Base-by-base conservation (phyloP, 1,139 yeast genomes). In the Wickerhamomyces sp. region DNA sequence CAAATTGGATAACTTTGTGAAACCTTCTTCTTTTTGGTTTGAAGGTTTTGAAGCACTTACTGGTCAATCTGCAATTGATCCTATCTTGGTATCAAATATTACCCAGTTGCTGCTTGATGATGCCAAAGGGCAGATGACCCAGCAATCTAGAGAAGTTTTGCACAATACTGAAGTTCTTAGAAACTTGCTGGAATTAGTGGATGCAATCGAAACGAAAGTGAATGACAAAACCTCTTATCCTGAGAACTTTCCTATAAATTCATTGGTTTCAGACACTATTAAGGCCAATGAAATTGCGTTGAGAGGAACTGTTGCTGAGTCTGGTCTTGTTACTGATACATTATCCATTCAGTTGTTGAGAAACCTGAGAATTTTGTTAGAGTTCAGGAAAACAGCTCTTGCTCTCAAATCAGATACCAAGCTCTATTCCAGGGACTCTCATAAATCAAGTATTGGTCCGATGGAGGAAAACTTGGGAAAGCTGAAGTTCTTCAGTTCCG, bases 271-370 rank as follows among this genome's bases (percentile, higher is more conserved):
- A 4, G 70, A 72, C 42, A 73, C 86, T 0, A 72, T 85, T 20
- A 74, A 75, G 38, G 72, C 85, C 0, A 55, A 72, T 12, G 95
- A 86, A 50, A 78, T 84, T 11, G 64, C 83, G 0, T 57, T 82
- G 16, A 66, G 95, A 40, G 93, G 93, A 0, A 53, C 59, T 3
- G 42, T 61, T 4, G 57, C 70, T 9, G 46, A 59, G 4, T 44
- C 51, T 12, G 59, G 60, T 11, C 40, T 78, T 15, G 55, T 84
- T 0, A 59, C 78, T 4, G 65, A 66, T 31, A 87, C 82, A 45
- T 50, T 86, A 3, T 72, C 87, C 0, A 70, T 75, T 40, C 82
- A 81, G 40, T 54, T 72, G 0, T 53, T 83, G 35, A 71, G 79
- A 5, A 68, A 75, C 17, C 58, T 86, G 46, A 62, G 94, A 39